phyloP scores from a whole-genome alignment of 495 filamentous ascomycete genomes.

The Thermothielavioides terrestris region DNA sequence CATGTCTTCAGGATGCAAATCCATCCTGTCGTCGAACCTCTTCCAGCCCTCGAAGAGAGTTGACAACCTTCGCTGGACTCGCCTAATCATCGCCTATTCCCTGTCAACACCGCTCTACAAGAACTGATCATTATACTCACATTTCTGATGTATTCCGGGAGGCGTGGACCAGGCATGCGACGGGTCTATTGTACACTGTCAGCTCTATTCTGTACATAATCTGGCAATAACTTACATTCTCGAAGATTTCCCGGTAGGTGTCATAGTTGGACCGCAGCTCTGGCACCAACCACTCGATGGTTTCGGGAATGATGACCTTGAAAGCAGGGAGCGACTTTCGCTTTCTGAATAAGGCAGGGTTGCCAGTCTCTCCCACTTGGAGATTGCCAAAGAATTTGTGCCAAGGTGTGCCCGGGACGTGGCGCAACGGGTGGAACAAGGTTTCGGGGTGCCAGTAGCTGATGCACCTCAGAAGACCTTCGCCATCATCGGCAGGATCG shows the following conservation, averaged over 20 bases:
- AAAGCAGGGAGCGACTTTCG: not conserved
- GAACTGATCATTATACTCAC: not conserved
- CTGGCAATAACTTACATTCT: not conserved
- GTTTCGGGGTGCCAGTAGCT: slow-evolving; percentile 7
- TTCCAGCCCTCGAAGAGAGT: slow-evolving; percentile 2
- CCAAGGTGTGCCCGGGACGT: slow-evolving; percentile 13
- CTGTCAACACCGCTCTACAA: not conserved
- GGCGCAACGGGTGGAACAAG: slow-evolving; percentile 5
- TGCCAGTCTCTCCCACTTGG: not conserved
- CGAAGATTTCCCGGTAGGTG: not conserved
- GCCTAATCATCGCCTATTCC: not conserved
- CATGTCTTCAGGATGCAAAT: slow-evolving; percentile 1
- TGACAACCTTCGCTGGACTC: not conserved
- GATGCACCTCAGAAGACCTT: not conserved
- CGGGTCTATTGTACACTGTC: not conserved
- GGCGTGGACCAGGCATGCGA: not conserved
- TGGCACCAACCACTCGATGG: not conserved
- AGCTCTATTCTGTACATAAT: not conserved
- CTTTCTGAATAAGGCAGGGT: slow-evolving; percentile 4
- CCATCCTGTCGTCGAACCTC: not conserved
- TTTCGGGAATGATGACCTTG: not conserved
- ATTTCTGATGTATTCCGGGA: not conserved
- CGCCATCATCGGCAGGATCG: not conserved
- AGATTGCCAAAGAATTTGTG: slow-evolving; percentile 16
- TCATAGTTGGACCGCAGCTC: slow-evolving; percentile 5